A percentile compares a stretch with the other conserved stretches of the same genome.
phyloP scores from a whole-genome alignment of 106 monocot species.

The Allium sativum region DNA sequence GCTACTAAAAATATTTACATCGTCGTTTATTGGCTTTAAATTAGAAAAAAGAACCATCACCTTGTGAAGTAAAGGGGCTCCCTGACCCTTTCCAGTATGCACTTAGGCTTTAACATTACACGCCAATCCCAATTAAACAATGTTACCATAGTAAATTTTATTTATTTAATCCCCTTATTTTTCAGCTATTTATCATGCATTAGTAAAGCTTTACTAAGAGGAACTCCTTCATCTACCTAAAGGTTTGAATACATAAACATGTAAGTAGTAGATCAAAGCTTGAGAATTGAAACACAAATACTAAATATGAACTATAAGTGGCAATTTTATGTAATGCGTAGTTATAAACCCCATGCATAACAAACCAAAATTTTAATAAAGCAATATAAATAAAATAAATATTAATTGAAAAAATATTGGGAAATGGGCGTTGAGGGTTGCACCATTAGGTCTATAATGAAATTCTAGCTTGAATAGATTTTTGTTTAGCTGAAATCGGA shows the following conservation, averaged over 20 bases:
- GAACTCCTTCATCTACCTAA: conserved; percentile 89
- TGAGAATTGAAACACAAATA: background rate
- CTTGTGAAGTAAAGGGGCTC: conserved; percentile 91
- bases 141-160: conserved; percentile 85
- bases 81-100: conserved; percentile 74
- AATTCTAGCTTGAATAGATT: too few relatives aligned
- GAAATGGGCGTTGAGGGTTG: too few relatives aligned
- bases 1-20: background rate
- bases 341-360: too few relatives aligned
- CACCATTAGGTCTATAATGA: too few relatives aligned
- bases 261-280: conserved; percentile 3
- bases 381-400: too few relatives aligned
- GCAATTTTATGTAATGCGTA: too few relatives aligned
- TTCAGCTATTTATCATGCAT: conserved; percentile 98
- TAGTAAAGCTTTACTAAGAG: conserved; percentile 73
- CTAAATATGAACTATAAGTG: too few relatives aligned
- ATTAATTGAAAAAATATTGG: too few relatives aligned
- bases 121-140: conserved; percentile 94
- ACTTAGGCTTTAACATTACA: conserved; percentile 88
- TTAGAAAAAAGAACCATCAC: conserved; percentile 22
- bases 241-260: conserved; percentile 6
- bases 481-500: too few relatives aligned
- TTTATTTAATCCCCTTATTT: conserved; percentile 78
- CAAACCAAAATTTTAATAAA: too few relatives aligned
- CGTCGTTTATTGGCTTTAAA: background rate